A percentile compares a stretch with the other conserved stretches of the same genome.
These are phyloP conservation scores for Globisporangium mamillatum DNA, from an alignment of 352 stramenopile genomes.

Conservation along the genomic window DNA sequence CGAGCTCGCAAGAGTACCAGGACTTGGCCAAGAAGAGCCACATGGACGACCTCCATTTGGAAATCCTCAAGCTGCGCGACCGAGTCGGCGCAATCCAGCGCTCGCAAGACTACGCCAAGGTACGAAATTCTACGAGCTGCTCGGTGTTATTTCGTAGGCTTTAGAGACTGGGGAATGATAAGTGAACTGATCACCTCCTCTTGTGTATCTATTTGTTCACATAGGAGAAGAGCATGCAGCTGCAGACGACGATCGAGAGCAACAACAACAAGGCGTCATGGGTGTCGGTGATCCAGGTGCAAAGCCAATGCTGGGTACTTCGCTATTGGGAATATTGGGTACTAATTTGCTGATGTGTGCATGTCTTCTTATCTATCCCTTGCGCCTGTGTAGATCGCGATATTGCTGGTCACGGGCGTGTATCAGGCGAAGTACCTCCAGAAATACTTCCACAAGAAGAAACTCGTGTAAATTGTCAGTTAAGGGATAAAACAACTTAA, in stretches of 20 bases:
- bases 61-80: conserved; percentile 79
- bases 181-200: not conserved
- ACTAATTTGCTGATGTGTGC: not conserved
- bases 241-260: conserved; percentile 72
- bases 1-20: conserved; percentile 75
- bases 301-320: not conserved
- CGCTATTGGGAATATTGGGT: not conserved
- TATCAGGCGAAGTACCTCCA: conserved; percentile 82
- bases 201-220: not conserved
- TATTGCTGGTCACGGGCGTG: conserved; percentile 64
- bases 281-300: conserved; percentile 77
- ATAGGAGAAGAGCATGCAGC: conserved; percentile 64
- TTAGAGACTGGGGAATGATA: not conserved
- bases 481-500: not conserved
- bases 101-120: conserved; percentile 84
- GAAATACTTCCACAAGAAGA: conserved; percentile 85
- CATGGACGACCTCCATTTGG: conserved; percentile 75
- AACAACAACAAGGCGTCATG: conserved; percentile 80
- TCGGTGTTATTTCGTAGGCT: not conserved
- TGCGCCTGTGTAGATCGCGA: conserved; percentile 39
- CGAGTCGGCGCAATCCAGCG: conserved; percentile 76
- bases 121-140: conserved; percentile 9
- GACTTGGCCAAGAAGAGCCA: conserved; percentile 82
- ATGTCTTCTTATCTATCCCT: not conserved
- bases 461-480: conserved; percentile 51